These are phyloP conservation scores for Jasminum sambac DNA, from an alignment of 257 asterid species.

Conservation along the genomic window DNA sequence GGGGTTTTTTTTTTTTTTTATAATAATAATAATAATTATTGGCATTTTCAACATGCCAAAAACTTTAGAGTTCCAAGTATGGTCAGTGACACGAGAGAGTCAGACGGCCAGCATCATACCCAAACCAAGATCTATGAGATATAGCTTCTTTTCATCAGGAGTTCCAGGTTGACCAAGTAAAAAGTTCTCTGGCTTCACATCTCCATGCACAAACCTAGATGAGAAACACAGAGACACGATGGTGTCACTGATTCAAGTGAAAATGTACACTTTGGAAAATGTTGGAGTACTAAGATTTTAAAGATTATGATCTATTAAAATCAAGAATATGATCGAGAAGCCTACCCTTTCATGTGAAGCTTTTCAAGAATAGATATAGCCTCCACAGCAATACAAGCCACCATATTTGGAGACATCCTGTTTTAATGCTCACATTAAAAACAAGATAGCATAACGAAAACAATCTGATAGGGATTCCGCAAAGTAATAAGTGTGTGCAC, in stretches of 20 bases:
- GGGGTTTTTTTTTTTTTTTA: no score
- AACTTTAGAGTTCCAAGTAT: slow-evolving; percentile 4
- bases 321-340: slow-evolving; percentile 2
- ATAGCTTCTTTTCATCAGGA: slow-evolving; percentile 89
- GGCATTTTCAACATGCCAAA: slow-evolving; percentile 2
- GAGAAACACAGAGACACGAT: slow-evolving; percentile 7
- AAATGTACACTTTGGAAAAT: slow-evolving; percentile 23
- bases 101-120: slow-evolving; percentile 47
- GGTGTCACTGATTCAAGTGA: slow-evolving; percentile 8
- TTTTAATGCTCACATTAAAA: slow-evolving; percentile 40
- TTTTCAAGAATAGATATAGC: slow-evolving; percentile 95
- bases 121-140: slow-evolving; percentile 95
- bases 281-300: neutral
- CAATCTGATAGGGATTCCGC: neutral
- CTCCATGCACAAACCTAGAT: slow-evolving; percentile 94
- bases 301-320: neutral
- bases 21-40: neutral
- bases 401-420: slow-evolving; percentile 99
- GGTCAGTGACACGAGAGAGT: slow-evolving; percentile 18
- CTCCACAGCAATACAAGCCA: slow-evolving; percentile 96
- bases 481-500: neutral
- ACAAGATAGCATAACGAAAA: slow-evolving; percentile 20
- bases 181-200: slow-evolving; percentile 98
- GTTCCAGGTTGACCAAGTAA: slow-evolving; percentile 91
- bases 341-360: slow-evolving; percentile 90